Percentiles rank a stretch among this genome's conserved stretches.
Conservation (phyloP, 2,329 filamentous ascomycete species). For the Colletotrichum sp. region DNA sequence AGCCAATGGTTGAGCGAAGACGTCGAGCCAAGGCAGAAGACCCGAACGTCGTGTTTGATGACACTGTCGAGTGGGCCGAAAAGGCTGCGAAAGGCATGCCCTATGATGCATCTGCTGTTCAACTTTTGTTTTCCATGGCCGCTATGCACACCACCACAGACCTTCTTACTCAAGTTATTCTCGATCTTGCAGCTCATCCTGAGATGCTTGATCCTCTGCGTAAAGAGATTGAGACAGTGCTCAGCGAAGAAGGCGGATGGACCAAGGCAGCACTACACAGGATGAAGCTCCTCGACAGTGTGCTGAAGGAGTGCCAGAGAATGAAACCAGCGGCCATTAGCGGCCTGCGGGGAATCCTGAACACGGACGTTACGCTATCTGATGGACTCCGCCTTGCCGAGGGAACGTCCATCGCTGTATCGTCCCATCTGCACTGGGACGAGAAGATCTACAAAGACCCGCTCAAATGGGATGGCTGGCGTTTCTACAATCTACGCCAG, state of each 20-base stretch:
- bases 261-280: slow-evolving; percentile 39
- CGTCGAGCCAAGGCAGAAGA: slow-evolving; percentile 22
- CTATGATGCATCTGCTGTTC: slow-evolving; percentile 73
- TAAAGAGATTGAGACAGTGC: slow-evolving; percentile 42
- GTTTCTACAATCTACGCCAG: slow-evolving; percentile 4
- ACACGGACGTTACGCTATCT: not conserved
- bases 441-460: not conserved
- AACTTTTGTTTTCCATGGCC: slow-evolving; percentile 77
- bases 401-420: not conserved
- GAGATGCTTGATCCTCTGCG: slow-evolving; percentile 45
- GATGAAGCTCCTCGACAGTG: slow-evolving; percentile 45
- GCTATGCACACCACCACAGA: slow-evolving; percentile 49
- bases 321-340: slow-evolving; percentile 4
- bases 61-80: slow-evolving; percentile 49
- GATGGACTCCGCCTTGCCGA: not conserved
- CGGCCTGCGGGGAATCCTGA: not conserved
- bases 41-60: slow-evolving; percentile 26
- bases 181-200: slow-evolving; percentile 41
- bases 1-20: slow-evolving; percentile 34
- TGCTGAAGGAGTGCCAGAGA: slow-evolving; percentile 43
- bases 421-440: not conserved
- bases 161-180: slow-evolving; percentile 38
- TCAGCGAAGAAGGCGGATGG: slow-evolving; percentile 37
- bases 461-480: not conserved
- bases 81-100: slow-evolving; percentile 50